Evolutionary conservation across 345 rosid species (phyloP).

Genomic region (Raphanus raphanistrum): DNA sequence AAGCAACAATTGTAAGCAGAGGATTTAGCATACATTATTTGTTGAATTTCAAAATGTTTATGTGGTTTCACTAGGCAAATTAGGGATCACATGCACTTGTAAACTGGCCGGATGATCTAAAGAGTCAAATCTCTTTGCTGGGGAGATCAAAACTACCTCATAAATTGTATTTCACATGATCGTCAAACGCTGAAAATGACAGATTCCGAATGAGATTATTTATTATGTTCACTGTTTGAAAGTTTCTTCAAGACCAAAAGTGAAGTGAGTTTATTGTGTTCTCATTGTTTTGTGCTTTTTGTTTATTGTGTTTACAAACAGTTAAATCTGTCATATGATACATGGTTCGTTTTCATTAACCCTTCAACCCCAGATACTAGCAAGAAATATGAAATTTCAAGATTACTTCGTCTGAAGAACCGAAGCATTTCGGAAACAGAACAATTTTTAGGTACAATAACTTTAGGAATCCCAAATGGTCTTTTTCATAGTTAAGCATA

Average conservation of each 20-base stretch:
- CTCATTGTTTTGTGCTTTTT: not conserved
- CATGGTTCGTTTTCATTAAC: not conserved
- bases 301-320: not conserved
- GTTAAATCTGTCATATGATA: not conserved
- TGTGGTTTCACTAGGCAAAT: not conserved
- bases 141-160: not conserved
- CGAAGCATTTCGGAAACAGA: not conserved
- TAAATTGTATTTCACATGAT: not conserved
- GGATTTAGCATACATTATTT: not conserved
- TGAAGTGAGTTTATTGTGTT: not conserved
- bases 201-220: not conserved
- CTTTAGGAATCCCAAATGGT: not conserved
- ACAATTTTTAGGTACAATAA: not conserved
- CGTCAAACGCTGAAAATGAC: not conserved
- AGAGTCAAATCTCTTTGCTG: not conserved
- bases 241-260: not conserved
- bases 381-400: not conserved
- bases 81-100: not conserved
- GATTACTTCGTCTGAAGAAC: not conserved
- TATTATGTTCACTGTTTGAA: not conserved
- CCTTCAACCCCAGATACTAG: not conserved
- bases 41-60: not conserved
- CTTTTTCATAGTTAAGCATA: not conserved
- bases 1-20: not conserved
- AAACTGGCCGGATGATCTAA: not conserved